These are phyloP conservation scores for Pseudocercospora macadamiae DNA, from an alignment of 2,329 filamentous ascomycete species.

Conservation along the genomic window DNA sequence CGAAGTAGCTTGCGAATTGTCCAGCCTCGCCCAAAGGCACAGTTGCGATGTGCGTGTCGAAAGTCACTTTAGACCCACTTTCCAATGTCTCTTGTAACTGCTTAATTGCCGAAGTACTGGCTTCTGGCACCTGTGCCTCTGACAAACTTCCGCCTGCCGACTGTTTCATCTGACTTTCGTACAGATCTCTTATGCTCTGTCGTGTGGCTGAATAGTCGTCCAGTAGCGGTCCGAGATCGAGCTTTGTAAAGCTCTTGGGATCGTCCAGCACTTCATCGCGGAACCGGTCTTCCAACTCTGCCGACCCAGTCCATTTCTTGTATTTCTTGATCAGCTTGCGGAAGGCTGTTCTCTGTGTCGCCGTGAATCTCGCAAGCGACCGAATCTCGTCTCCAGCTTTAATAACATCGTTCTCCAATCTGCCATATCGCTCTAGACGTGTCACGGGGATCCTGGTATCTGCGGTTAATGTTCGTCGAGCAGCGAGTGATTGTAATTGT, in stretches of 20 bases:
- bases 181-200: slow-evolving; percentile 48
- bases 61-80: slow-evolving; percentile 47
- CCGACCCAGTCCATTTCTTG: slow-evolving; percentile 81
- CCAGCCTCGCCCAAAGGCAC: slow-evolving; percentile 51
- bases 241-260: slow-evolving; percentile 71
- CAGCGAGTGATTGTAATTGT: slow-evolving; percentile 32
- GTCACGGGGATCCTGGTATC: slow-evolving; percentile 45
- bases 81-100: slow-evolving; percentile 45
- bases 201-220: slow-evolving; percentile 54
- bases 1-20: slow-evolving; percentile 56
- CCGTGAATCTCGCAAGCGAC: slow-evolving; percentile 70
- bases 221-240: slow-evolving; percentile 61
- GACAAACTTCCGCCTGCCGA: slow-evolving; percentile 16
- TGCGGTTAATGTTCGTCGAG: slow-evolving; percentile 22
- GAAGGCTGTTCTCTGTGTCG: slow-evolving; percentile 75
- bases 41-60: slow-evolving; percentile 54
- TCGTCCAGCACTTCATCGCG: slow-evolving; percentile 66
- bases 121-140: slow-evolving; percentile 19
- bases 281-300: slow-evolving; percentile 66
- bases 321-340: slow-evolving; percentile 87
- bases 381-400: slow-evolving; percentile 72
- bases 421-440: slow-evolving; percentile 54
- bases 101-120: slow-evolving; percentile 34
- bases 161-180: slow-evolving; percentile 40
- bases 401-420: slow-evolving; percentile 54